Conservation (phyloP, 2,329 filamentous ascomycete species). For the Emmonsiellopsis sp. region DNA sequence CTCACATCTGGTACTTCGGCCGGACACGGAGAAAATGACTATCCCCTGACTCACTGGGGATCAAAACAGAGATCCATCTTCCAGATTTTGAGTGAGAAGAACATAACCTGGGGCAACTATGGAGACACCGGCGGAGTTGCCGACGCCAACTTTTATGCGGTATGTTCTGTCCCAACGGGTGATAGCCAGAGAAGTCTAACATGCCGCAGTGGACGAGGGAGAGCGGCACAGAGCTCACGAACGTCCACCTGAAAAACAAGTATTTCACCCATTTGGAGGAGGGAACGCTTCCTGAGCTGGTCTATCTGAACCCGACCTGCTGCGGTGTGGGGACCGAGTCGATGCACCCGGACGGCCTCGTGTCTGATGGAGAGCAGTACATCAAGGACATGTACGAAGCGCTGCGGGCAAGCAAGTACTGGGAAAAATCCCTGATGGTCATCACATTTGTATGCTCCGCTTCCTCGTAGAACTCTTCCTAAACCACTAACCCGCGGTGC, state of each 20-base stretch:
- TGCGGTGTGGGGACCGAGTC: slow-evolving; percentile 27
- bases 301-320: slow-evolving; percentile 31
- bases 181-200: neutral
- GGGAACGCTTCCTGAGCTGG: slow-evolving; percentile 24
- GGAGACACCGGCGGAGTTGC: slow-evolving; percentile 20
- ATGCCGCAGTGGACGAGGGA: slow-evolving; percentile 10
- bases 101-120: slow-evolving; percentile 29
- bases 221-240: neutral
- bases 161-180: slow-evolving; percentile 20
- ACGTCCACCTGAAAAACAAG: slow-evolving; percentile 18
- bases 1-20: slow-evolving; percentile 22
- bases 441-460: slow-evolving; percentile 17
- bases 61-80: slow-evolving; percentile 30
- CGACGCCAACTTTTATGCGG: slow-evolving; percentile 24
- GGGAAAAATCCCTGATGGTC: slow-evolving; percentile 26
- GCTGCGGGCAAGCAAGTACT: slow-evolving; percentile 25
- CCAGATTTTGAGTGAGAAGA: slow-evolving; percentile 26
- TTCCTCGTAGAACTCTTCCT: no score
- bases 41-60: slow-evolving; percentile 19
- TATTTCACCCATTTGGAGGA: slow-evolving; percentile 26
- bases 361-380: slow-evolving; percentile 25
- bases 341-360: slow-evolving; percentile 26
- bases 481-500: neutral
- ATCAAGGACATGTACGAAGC: slow-evolving; percentile 29
- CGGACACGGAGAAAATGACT: slow-evolving; percentile 26